phyloP scores from a whole-genome alignment of 805 yeast species.

The Zygosaccharomyces lentus region DNA sequence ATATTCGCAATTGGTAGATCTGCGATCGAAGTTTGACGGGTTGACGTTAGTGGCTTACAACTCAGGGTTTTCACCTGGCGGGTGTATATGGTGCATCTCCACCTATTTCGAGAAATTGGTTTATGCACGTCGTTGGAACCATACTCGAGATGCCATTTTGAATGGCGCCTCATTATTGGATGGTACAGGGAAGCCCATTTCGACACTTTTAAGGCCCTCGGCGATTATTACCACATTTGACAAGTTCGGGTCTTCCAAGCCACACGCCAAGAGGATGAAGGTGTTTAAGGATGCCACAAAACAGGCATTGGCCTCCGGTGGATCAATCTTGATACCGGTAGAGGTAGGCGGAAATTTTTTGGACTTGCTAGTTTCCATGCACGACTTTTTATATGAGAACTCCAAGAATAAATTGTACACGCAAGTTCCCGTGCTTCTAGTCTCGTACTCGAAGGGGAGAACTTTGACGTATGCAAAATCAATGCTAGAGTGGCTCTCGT shows the following conservation, averaged over 20 bases:
- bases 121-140: slow-evolving; percentile 93
- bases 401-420: slow-evolving; percentile 35
- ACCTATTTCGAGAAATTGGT: slow-evolving; percentile 75
- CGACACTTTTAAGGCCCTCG: slow-evolving; percentile 69
- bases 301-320: slow-evolving; percentile 38
- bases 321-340: slow-evolving; percentile 79
- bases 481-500: slow-evolving; percentile 94
- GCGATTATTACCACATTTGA: slow-evolving; percentile 65
- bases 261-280: slow-evolving; percentile 61
- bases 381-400: slow-evolving; percentile 48
- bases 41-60: slow-evolving; percentile 73
- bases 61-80: slow-evolving; percentile 93
- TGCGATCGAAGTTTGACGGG: slow-evolving; percentile 58
- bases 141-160: slow-evolving; percentile 79
- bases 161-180: slow-evolving; percentile 64
- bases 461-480: slow-evolving; percentile 76
- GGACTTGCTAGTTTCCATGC: slow-evolving; percentile 72
- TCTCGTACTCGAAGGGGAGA: slow-evolving; percentile 78
- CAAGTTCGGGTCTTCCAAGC: slow-evolving; percentile 55
- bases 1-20: slow-evolving; percentile 67
- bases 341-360: slow-evolving; percentile 75
- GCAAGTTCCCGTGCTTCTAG: slow-evolving; percentile 64
- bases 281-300: slow-evolving; percentile 63
- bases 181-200: slow-evolving; percentile 54
- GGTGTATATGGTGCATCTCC: slow-evolving; percentile 78